Evolutionary conservation across 306 rosid genomes (phyloP), one percentile per base, ranked within the genome.

Genomic region (Glycine tomentella): DNA sequence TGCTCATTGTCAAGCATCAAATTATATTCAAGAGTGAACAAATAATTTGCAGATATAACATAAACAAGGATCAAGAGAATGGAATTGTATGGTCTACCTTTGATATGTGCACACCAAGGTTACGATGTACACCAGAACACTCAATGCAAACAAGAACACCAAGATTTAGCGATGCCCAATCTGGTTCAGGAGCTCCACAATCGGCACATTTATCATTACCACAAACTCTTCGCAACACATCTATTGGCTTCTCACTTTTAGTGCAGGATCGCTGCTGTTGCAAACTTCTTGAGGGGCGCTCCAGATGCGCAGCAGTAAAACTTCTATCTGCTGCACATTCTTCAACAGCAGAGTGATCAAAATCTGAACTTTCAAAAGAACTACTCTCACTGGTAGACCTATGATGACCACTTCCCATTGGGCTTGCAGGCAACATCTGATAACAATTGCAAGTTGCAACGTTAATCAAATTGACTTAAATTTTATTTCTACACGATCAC

Each of bases 121-220:
- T 96, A n/a, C 98, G 94, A 78, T 96, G 99, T 86, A 96, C 99
- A 66, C 98, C 99, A 74, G 98, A 96, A 80, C 99, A 96, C 81
- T 96, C 99, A 11, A 96, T 96, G 88, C 99, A 96, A 83, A 96
- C 98, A 84, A 96, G 99, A 84, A 96, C 95, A 6, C 99, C 99
- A 49, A 96, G 98, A 91, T 96, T 96, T 82, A 96, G 85, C 62
- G 99, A 96, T 63, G 99, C 97, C 99, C 99, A 96, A 74, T 96
- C 99, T 15, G 99, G 99, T 85, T 96, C 99, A 8, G 97, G 85
- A 79, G 97, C 95, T 74, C 98, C 97, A 79, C 99, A 96, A 87
- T 96, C 99, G 8, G 99, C 99, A 77, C 99, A 96, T 75, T 79
- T 96, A 69, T 96, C 99, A 84, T 96, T 96, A 73, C 99, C 99